Base-by-base conservation (phyloP, 2,329 filamentous ascomycete species). In the Hymenoscyphus albidus region DNA sequence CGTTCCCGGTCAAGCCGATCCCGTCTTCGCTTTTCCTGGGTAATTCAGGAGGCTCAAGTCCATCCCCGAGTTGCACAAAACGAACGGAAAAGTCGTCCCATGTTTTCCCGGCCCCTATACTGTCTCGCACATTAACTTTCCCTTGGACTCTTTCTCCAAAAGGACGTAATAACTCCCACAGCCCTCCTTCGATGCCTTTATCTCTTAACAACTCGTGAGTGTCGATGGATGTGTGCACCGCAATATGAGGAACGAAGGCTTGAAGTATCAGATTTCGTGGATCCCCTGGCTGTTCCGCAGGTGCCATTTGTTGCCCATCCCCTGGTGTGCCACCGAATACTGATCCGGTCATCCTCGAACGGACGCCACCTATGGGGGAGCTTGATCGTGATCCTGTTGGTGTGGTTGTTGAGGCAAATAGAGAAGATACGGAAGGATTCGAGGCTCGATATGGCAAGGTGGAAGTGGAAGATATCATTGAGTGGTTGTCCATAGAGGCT, bases 61-160 rank as follows among this genome's bases (percentile, higher is more conserved):
- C 80, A 69, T 84, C 81, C 1, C 87, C 87, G 62, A 96, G 85
- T 65, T 86, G 85, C 5, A 90, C 87, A 76, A 99, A 97, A 63
- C 92, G 89, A 64, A 99, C 84, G 0, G 92, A 89, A 77, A 93
- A 99, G 76, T 98, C 93, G 63, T 97, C 94, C 80, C 90, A 94
- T 48, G 86, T 85, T 74, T 87, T 87, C 74, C 92, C 93, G 55
- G 89, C 86, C 9, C 95, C 94, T 70, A 91, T 88, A 74, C 93
- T 97, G 77, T 99, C 95, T 71, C 95, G 83, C 63, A 98, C 89
- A 3, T 91, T 91, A 61, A 99, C 89, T 74, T 95, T 96, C 38
- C 95, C 95, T 59, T 89, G 86, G 0, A 98, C 84, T 16, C 83
- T 85, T 78, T 99, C 95, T 38, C 95, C 95, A 79, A 96, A 99